Evolutionary conservation across 2,329 filamentous ascomycete genomes (phyloP), one percentile per base, ranked within the genome.

Genomic region (Chaetomiaceae sp.): DNA sequence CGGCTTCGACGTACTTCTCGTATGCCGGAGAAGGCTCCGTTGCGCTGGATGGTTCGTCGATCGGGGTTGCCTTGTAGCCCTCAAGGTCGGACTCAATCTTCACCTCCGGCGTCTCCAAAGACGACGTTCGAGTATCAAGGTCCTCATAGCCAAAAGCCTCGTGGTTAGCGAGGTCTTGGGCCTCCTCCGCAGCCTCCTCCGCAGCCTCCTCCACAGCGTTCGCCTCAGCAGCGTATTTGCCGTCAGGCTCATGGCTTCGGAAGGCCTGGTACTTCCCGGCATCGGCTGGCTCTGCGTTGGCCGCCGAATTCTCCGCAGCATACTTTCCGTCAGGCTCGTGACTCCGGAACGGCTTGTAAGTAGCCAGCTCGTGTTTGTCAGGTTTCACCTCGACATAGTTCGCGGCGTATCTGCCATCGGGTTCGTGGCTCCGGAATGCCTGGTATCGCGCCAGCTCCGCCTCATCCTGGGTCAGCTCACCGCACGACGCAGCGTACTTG

Each of bases 221-320:
- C n/a, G 35, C 24, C 15, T 49, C 38, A 4, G 38, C 34, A 12
- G 45, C 45, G 12, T 52, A 51, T 20, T 48, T 51, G 2, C 52
- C 52, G 26, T 51, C 33, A 2, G 43, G 49, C 37, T 55, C 49
- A 17, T 52, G 47, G 27, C 47, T 46, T 10, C 48, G 50, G 19
- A 68, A 58, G 34, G 70, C 64, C 4, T 61, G 52, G 49, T 71
- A 70, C n/a, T 62, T 35, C 12, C 35, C 52, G 26, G 20, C n/a
- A 2, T 42, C 45, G 19, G 33, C 27, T 4, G 45, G 39, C 39
- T 27, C 12, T 6, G 17, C 9, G 7, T 14, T 7, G 5, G 39
- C 2, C 5, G 22, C 4, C 6, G 19, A 5, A 11, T 43, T 19
- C 7, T 6, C 35, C 14, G 22, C 15, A 4, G 45, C 53, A 14